Base-by-base conservation (phyloP, 2,329 filamentous ascomycete genomes). In the Rhytidhysteron rufulum region DNA sequence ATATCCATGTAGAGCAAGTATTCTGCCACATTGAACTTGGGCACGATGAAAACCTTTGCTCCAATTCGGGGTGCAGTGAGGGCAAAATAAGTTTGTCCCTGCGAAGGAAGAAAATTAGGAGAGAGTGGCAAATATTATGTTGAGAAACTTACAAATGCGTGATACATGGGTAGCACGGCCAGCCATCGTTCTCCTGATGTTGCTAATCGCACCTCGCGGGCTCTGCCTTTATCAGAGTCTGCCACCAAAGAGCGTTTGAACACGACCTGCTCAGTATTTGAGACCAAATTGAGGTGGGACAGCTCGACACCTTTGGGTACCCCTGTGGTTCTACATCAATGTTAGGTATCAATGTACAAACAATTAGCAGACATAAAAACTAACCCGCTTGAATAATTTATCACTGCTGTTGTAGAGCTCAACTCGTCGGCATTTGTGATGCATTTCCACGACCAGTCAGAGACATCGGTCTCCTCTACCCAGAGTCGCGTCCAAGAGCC, bases 241-340 rank as follows among this genome's bases (percentile, higher is more conserved):
- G n/a, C n/a, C n/a, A n/a, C n/a, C n/a, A n/a, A n/a, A n/a, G n/a
- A n/a, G n/a, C n/a, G n/a, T n/a, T n/a, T 62, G 48, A 71, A 67
- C n/a, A 75, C 69, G 13, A 80, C 77, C 43, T 85, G 80, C 11
- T 70, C 53, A 49, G 80, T 77, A 57, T 91, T 91, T 46, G 86
- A 75, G 31, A 89, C 77, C 54, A 88, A 86, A 50, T 88, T 85
- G 44, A 73, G 70, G 63, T 94, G 88, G n/a, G 82, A 80, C 48
- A 93, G 85, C 65, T 86, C 81, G 11, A 93, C 88, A 9, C 88
- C 88, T 61, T 94, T 94, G 8, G 88, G 86, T 4, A 88, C 74
- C 5, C 88, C 88, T 2, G 88, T 94, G 1, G 85, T 90, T n/a
- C n/a, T n/a, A n/a, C n/a, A n/a, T n/a, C n/a, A n/a, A n/a, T n/a